Evolutionary conservation across 495 filamentous ascomycete genomes (phyloP).

Genomic region (Hypoxylon fragiforme): DNA sequence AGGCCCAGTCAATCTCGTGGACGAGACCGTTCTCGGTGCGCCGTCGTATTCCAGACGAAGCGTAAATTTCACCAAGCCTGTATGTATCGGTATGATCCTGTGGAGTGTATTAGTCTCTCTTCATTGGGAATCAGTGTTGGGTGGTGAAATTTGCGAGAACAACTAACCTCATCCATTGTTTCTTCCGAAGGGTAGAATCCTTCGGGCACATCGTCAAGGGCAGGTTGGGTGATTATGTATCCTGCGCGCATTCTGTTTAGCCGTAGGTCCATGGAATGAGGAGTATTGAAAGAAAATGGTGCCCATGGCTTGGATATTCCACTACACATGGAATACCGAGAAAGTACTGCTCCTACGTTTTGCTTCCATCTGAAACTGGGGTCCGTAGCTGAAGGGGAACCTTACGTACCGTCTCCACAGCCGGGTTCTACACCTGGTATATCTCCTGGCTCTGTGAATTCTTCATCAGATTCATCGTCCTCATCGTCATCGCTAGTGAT

Average conservation of each 20-base stretch:
- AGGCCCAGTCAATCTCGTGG: constrained; percentile 95
- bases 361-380: neutral
- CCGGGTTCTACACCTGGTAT: constrained; percentile 78
- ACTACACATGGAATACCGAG: neutral
- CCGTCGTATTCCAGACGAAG: constrained; percentile 83
- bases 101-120: neutral
- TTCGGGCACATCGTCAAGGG: constrained; percentile 80
- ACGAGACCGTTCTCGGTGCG: constrained; percentile 63
- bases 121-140: neutral
- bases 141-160: neutral
- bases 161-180: constrained; percentile 47
- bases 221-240: constrained; percentile 80
- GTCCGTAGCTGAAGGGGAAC: constrained; percentile 12
- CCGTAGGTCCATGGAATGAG: neutral
- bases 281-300: too few relatives aligned
- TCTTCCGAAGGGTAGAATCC: constrained; percentile 69
- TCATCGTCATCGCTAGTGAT: constrained; percentile 51
- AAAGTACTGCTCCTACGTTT: constrained; percentile 2
- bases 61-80: constrained; percentile 79
- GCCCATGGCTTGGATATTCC: too few relatives aligned
- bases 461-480: constrained; percentile 44
- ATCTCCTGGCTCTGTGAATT: constrained; percentile 69
- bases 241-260: constrained; percentile 30
- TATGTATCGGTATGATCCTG: constrained; percentile 72
- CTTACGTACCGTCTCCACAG: constrained; percentile 61